Evolutionary conservation across 257 asterid species (phyloP), one percentile per base, ranked within the genome.

Genomic region (Capsicum pubescens): DNA sequence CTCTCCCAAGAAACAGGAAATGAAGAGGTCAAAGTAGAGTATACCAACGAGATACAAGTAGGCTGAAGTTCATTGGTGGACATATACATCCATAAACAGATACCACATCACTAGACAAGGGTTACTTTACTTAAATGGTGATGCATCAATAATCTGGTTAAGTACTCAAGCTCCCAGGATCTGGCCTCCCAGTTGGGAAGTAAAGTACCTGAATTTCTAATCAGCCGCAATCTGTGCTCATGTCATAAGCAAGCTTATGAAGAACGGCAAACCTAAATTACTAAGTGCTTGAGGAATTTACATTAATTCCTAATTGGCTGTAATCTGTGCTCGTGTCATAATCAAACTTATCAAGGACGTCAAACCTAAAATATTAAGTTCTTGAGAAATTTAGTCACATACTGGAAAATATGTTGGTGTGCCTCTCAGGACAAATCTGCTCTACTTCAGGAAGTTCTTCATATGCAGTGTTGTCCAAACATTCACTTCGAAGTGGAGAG

Each of bases 401-500:
- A 97, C 98, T 89, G 56, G 95, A 88, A 54, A 94, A 71, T 86
- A 95, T 84, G 92, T 86, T 90, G 88, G 12, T 95, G 26, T 87
- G 94, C 89, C 97, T 95, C 96, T 97, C 99, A 9, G 99, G 98
- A 88, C 95, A 97, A 79, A 97, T 88, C 83, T 92, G 93, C 90
- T 97, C 99, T 78, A 70, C 98, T 74, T 91, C 98, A 85, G 95
- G 88, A 85, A 95, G 98, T 90, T 92, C 97, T 87, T 97, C 97
- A 85, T 97, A 93, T 42, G 92, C 87, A 63, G 92, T 84, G 87
- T 92, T 83, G 56, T 97, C 98, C 78, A 79, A 84, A 72, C 86
- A 86, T 86, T 93, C 97, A 86, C 87, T 72, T 87, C 17, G 92
- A 83, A 95, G 67, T 9, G 96, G 95, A 80, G 95, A 80, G 88